Evolutionary conservation across 495 filamentous ascomycete genomes (phyloP).

Genomic region (Geoglossum glabrum): DNA sequence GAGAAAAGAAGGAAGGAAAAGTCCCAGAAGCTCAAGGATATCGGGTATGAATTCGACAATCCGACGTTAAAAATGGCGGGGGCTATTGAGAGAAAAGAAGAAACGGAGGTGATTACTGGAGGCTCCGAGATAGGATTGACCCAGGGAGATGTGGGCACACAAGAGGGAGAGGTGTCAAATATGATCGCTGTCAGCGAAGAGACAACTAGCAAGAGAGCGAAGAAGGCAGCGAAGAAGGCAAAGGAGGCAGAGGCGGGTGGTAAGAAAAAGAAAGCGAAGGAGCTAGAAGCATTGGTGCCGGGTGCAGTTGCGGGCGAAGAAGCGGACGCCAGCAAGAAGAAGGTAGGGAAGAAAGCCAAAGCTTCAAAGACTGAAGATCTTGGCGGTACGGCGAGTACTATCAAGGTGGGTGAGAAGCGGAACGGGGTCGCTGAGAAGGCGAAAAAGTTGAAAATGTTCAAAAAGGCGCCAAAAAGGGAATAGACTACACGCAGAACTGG

Average conservation of each 20-base stretch:
- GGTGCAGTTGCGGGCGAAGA: not conserved
- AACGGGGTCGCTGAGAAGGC: not conserved
- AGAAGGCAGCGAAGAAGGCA: not conserved
- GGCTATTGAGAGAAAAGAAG: constrained; percentile 18
- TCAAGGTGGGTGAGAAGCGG: not conserved
- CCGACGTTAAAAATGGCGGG: constrained; percentile 52
- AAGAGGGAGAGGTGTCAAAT: not conserved
- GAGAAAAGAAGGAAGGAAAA: constrained; percentile 42
- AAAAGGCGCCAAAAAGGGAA: no score
- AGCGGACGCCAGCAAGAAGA: not conserved
- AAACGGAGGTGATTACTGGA: not conserved
- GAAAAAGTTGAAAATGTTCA: not conserved
- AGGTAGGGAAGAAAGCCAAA: not conserved
- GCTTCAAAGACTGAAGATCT: not conserved
- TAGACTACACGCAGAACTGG: no score
- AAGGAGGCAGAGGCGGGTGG: not conserved
- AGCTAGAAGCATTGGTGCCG: no score
- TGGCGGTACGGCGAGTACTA: not conserved
- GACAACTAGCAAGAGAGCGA: not conserved
- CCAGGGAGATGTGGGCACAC: not conserved
- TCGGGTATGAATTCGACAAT: constrained; percentile 70
- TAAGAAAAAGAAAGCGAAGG: no score
- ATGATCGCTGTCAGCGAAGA: not conserved
- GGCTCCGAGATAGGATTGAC: not conserved
- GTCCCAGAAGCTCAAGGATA: constrained; percentile 50